Percentiles rank a stretch among this genome's conserved stretches.
Evolutionary conservation across 768 basidiomycete genomes (phyloP).

Genomic region (Lactifluus echinatus): DNA sequence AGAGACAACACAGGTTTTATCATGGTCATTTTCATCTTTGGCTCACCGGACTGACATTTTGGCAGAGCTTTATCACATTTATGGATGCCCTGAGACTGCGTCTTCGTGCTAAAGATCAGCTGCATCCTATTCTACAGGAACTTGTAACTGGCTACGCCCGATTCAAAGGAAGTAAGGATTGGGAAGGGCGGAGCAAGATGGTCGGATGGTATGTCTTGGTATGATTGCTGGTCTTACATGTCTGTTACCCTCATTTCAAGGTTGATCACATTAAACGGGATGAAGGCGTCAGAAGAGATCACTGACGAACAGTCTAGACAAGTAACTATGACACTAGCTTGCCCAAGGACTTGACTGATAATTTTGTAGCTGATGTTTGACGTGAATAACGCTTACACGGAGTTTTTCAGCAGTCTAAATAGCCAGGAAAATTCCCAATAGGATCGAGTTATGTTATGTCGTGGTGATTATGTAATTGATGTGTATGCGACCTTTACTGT

Average conservation of each 20-base stretch:
- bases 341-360: background rate
- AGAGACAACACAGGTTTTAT: slow-evolving; percentile 86
- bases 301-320: slow-evolving; percentile 92
- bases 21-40: background rate
- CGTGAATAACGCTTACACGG: slow-evolving; percentile 91
- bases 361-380: slow-evolving; percentile 79
- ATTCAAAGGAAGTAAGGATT: slow-evolving; percentile 91
- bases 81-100: slow-evolving; percentile 95
- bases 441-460: background rate
- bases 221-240: background rate
- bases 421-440: slow-evolving; percentile 26
- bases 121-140: slow-evolving; percentile 91
- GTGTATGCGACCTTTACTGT: too few relatives aligned
- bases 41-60: background rate
- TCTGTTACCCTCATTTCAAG: slow-evolving; percentile 31
- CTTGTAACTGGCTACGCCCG: slow-evolving; percentile 91
- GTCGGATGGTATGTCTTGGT: slow-evolving; percentile 66
- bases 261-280: slow-evolving; percentile 92
- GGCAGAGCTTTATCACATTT: slow-evolving; percentile 92
- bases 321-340: slow-evolving; percentile 34
- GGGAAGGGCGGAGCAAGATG: slow-evolving; percentile 93
- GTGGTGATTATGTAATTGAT: background rate
- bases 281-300: slow-evolving; percentile 96
- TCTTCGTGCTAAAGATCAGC: slow-evolving; percentile 92
- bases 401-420: slow-evolving; percentile 77